Evolutionary conservation across 345 rosid genomes (phyloP).

Genomic region (Eucalyptus grandis): DNA sequence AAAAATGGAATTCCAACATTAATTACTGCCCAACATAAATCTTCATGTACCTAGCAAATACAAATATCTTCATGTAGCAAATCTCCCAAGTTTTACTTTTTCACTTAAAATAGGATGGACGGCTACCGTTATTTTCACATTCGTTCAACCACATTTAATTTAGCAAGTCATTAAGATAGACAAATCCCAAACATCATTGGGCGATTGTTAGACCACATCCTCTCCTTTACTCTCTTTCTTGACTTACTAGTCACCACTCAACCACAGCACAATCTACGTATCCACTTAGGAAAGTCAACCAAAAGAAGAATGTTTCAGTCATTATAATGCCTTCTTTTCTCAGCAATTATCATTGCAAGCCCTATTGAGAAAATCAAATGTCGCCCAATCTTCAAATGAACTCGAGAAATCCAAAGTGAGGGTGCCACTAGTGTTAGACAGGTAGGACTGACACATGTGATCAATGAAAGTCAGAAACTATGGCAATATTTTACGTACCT

Average conservation of each 20-base stretch:
- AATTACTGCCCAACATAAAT: not conserved
- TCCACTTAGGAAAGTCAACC: not conserved
- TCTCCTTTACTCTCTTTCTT: not conserved
- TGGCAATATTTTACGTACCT: conserved; percentile 30
- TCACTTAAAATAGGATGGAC: not conserved
- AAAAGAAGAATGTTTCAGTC: not conserved
- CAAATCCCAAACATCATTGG: not conserved
- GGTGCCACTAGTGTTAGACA: not conserved
- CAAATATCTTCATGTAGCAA: not conserved
- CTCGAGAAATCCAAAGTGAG: not conserved
- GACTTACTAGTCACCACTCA: not conserved
- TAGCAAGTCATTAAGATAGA: not conserved
- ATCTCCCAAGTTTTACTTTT: not conserved
- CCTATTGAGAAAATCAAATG: not conserved
- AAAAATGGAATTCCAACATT: not conserved
- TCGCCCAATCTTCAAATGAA: not conserved
- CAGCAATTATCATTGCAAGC: not conserved
- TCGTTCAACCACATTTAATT: not conserved
- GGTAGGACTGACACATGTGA: not conserved
- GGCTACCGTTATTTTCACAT: not conserved
- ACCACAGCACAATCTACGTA: not conserved
- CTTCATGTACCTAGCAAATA: not conserved
- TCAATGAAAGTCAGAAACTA: not conserved
- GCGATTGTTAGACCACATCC: not conserved
- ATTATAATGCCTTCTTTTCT: not conserved